Conservation (phyloP, 257 asterid genomes). For the Forsythia suspensa region DNA sequence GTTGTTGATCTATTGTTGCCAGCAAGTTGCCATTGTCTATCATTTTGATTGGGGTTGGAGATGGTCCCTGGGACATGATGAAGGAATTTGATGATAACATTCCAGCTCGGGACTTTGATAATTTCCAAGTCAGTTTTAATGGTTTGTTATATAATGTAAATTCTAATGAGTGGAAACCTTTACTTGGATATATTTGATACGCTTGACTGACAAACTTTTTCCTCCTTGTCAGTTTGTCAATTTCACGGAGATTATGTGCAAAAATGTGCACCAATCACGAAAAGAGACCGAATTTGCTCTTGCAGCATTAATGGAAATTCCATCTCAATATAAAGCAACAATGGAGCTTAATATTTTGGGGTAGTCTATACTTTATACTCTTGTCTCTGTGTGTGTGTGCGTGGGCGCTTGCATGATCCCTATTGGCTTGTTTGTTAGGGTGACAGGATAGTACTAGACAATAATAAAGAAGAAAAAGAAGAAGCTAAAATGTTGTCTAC, state of each 20-base stretch:
- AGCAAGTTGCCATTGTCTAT: slow-evolving; percentile 87
- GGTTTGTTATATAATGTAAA: background rate
- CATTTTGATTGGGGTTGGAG: slow-evolving; percentile 88
- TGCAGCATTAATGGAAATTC: slow-evolving; percentile 91
- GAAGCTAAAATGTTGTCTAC: background rate
- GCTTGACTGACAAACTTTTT: slow-evolving; percentile 14
- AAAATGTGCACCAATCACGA: slow-evolving; percentile 60
- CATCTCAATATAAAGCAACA: slow-evolving; percentile 90
- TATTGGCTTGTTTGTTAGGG: background rate
- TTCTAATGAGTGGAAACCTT: background rate
- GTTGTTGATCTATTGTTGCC: slow-evolving; percentile 16
- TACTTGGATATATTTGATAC: background rate
- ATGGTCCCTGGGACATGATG: slow-evolving; percentile 99
- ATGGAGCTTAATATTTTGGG: slow-evolving; percentile 86
- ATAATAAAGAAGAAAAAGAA: background rate
- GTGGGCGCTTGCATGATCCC: background rate
- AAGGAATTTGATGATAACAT: slow-evolving; percentile 86
- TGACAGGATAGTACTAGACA: background rate
- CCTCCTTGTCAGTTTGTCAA: slow-evolving; percentile 69
- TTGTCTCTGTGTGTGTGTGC: background rate
- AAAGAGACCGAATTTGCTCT: slow-evolving; percentile 97
- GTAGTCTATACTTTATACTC: slow-evolving; percentile 33
- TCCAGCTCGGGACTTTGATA: slow-evolving; percentile 82
- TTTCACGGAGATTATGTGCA: slow-evolving; percentile 88
- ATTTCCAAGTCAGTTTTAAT: slow-evolving; percentile 61